A percentile compares a stretch with the other conserved stretches of the same genome.
Evolutionary conservation across 352 stramenopile species (phyloP).

Genomic region (Globisporangium radiosum): DNA sequence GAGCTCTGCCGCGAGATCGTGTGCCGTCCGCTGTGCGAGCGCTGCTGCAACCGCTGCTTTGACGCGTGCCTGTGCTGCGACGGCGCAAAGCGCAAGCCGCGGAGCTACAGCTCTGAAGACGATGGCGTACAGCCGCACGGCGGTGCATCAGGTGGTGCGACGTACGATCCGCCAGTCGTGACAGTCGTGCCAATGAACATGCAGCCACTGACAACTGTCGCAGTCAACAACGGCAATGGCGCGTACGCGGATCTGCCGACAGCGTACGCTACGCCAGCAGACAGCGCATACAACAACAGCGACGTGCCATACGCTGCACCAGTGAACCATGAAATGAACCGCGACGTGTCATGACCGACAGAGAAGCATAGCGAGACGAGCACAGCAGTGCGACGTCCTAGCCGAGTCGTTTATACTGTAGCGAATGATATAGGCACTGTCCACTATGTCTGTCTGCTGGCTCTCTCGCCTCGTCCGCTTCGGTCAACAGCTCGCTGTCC

Average conservation of each 20-base stretch:
- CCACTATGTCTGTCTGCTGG: no score
- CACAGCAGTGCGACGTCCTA: no score
- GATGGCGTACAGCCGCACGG: not conserved
- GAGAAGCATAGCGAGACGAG: slow-evolving; percentile 3
- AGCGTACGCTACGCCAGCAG: not conserved
- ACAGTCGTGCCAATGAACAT: slow-evolving; percentile 4
- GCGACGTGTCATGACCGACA: not conserved
- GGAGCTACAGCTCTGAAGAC: slow-evolving; percentile 10
- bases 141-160: not conserved
- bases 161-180: slow-evolving; percentile 2
- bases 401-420: no score
- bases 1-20: slow-evolving; percentile 10
- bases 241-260: no score
- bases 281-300: not conserved
- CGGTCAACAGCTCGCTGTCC: no score
- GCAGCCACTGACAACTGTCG: slow-evolving; percentile 2
- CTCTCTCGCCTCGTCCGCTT: no score
- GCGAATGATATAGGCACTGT: no score
- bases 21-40: slow-evolving; percentile 6
- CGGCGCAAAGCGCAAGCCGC: not conserved
- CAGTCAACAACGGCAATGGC: not conserved
- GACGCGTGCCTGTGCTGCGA: slow-evolving; percentile 9
- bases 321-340: slow-evolving; percentile 5
- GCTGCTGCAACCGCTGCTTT: slow-evolving; percentile 11
- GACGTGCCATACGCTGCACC: not conserved